Evolutionary conservation across 805 yeast species (phyloP), one percentile per base, ranked within the genome.

Genomic region (Tetrapisispora iriomotensis): DNA sequence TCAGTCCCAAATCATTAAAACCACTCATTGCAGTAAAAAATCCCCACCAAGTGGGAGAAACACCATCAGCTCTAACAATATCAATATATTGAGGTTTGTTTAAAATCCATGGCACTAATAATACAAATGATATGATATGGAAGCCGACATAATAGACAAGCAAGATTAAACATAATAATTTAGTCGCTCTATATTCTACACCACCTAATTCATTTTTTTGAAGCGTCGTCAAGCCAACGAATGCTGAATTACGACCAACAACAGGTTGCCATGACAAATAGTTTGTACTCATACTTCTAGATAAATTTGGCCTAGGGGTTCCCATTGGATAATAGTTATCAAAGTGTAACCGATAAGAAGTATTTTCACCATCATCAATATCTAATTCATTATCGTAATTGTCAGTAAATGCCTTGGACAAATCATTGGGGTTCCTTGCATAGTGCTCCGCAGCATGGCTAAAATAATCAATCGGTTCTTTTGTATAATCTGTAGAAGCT

Each of bases 201-300:
- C 98, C 99, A 28, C 98, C 99, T 28, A 92, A 64, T 58, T 92
- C 99, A 43, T 83, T 94, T 52, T 85, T 87, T 58, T 92, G 97
- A 19, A 72, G 79, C 27, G 78, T 84, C 3, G 85, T 76, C 31
- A 92, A 60, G 13, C 82, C 82, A 2, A 86, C 82, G 66, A 92
- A 92, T 0, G 88, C 80, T 0, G 97, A 90, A 60, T 92, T 92
- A 59, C 96, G 73, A 9, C 96, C 97, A 26, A 92, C 72, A 0
- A 92, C 83, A 2, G 97, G 96, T 24, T 72, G 73, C 85, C 94
- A 87, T 0, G 96, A 87, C 19, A 90, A 65, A 50, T 88, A 92
- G 42, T 74, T 75, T 0, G 79, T 64, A 23, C 78, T 73, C 70
- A 71, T 68, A 6, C 56, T 50, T 37, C 65, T 56, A 12, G 51